Percentiles rank a stretch among this genome's conserved stretches.
These are phyloP conservation scores for Rutidosis leptorrhynchoides DNA, from an alignment of 129 eudicot species.

Conservation along the genomic window DNA sequence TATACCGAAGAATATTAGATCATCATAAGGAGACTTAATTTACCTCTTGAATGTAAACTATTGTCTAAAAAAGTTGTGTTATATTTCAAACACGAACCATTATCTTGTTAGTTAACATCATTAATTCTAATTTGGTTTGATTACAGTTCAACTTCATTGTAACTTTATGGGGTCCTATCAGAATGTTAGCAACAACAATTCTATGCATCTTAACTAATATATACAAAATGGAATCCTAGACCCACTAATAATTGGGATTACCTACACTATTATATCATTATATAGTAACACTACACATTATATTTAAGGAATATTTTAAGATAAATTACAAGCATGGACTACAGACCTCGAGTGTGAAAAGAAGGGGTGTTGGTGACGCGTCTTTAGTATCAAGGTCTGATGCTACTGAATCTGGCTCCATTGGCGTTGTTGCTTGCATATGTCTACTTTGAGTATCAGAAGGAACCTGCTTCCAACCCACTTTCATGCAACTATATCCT, in stretches of 20 bases:
- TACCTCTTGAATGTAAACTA: no score
- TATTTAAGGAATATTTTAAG: no score
- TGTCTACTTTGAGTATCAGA: slow-evolving; percentile 48
- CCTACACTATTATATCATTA: background rate
- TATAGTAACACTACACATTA: background rate
- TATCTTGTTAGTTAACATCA: no score
- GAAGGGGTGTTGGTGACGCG: slow-evolving; percentile 33
- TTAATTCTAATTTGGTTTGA: no score
- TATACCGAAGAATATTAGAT: no score
- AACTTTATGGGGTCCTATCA: no score
- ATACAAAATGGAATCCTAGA: background rate
- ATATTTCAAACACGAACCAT: no score
- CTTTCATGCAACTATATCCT: slow-evolving; percentile 56
- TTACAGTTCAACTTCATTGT: no score
- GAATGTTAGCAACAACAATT: no score
- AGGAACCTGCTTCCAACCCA: slow-evolving; percentile 71
- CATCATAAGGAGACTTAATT: no score
- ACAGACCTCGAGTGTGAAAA: slow-evolving; percentile 68
- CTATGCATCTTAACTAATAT: background rate
- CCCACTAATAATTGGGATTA: background rate
- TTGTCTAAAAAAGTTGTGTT: no score
- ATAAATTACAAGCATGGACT: background rate
- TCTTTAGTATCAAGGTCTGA: slow-evolving; percentile 31
- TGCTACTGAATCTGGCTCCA: slow-evolving; percentile 33
- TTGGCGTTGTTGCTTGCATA: slow-evolving; percentile 71